phyloP scores from a whole-genome alignment of 1,284 basidiomycete genomes.

The Erythrobasidium hasegawianum region DNA sequence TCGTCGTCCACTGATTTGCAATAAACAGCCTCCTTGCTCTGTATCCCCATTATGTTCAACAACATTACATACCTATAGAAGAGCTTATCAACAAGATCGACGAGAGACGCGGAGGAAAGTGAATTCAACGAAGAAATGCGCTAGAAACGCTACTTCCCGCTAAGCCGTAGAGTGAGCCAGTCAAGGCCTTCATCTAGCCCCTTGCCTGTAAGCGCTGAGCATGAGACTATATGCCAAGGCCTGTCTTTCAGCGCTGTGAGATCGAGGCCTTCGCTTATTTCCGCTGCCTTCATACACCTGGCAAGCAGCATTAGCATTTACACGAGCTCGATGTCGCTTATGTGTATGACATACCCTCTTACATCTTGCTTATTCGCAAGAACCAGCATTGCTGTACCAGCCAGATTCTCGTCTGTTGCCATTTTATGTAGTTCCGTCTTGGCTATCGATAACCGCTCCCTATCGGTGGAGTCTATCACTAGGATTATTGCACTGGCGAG shows the following conservation, averaged over 20 bases:
- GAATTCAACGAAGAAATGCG: too few species aligned
- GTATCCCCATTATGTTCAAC: too few species aligned
- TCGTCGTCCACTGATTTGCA: too few species aligned
- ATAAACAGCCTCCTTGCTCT: too few species aligned
- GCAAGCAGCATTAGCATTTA: too few species aligned
- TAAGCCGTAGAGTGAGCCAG: conserved; percentile 28
- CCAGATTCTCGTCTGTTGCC: conserved; percentile 74
- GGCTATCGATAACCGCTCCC: conserved; percentile 73
- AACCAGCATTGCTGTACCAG: conserved; percentile 78
- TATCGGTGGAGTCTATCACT: conserved; percentile 81
- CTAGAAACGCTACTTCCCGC: conserved; percentile 17
- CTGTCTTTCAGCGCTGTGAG: conserved; percentile 27
- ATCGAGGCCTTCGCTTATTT: conserved; percentile 29
- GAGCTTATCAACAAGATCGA: too few species aligned
- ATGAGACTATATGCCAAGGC: conserved; percentile 32
- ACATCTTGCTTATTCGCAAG: conserved; percentile 91
- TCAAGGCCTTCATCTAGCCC: conserved; percentile 28
- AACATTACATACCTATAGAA: too few species aligned
- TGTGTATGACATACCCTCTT: conserved; percentile 66
- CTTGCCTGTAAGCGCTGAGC: conserved; percentile 31
- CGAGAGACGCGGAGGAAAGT: too few species aligned
- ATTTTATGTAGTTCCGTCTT: conserved; percentile 88
- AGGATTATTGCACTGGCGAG: conserved; percentile 71
- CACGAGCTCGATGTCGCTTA: too few species aligned
- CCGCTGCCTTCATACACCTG: conserved; percentile 31